phyloP scores from a whole-genome alignment of 2,329 filamentous ascomycete species.

The Sarocladium oryzae region DNA sequence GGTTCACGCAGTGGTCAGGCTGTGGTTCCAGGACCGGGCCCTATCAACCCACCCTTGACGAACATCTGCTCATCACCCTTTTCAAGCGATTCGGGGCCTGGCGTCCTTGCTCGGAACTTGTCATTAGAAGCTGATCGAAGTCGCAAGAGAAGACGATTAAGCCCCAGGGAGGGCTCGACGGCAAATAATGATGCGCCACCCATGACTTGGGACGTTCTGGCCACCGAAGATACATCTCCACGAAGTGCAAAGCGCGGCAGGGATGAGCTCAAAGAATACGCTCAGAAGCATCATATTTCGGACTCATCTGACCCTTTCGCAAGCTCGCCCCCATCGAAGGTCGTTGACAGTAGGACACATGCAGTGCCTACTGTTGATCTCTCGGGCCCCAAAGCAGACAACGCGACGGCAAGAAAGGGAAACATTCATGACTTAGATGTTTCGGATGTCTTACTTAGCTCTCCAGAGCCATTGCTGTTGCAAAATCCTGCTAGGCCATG shows the following conservation, averaged over 20 bases:
- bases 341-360: not conserved
- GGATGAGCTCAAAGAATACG: no score
- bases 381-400: not conserved
- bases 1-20: not conserved
- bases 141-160: not conserved
- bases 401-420: not conserved
- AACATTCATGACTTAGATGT: not conserved
- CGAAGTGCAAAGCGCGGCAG: no score
- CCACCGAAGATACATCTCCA: no score
- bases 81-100: not conserved
- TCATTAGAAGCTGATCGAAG: not conserved
- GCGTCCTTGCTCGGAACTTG: not conserved
- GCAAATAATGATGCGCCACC: not conserved
- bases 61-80: not conserved
- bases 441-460: not conserved
- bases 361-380: not conserved
- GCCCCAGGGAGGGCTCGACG: not conserved
- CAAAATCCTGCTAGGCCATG: not conserved
- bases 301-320: conserved; percentile 12
- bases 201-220: not conserved
- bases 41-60: not conserved
- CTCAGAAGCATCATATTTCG: no score
- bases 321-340: conserved; percentile 4
- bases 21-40: not conserved
- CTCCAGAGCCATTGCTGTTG: not conserved